phyloP scores from a whole-genome alignment of 1,284 basidiomycete species.

The Sporisorium exsertum region DNA sequence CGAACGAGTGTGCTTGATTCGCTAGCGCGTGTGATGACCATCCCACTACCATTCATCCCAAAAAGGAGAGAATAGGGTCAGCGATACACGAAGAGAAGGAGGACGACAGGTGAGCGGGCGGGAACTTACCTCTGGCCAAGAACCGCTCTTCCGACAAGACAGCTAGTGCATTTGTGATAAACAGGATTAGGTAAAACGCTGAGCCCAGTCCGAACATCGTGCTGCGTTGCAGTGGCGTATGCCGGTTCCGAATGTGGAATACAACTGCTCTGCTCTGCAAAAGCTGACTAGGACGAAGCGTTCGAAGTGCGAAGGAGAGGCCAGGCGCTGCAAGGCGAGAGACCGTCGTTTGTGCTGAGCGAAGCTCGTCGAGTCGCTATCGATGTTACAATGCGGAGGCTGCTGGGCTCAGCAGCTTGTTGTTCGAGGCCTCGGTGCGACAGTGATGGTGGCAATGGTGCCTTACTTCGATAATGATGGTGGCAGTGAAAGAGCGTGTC shows the following conservation, averaged over 20 bases:
- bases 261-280: too few species aligned
- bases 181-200: conserved; percentile 73
- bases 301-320: too few species aligned
- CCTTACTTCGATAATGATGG: too few species aligned
- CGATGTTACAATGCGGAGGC: too few species aligned
- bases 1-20: conserved; percentile 21
- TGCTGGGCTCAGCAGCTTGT: too few species aligned
- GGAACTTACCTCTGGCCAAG: conserved; percentile 83
- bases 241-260: too few species aligned
- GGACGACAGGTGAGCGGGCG: not conserved
- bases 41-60: conserved; percentile 76
- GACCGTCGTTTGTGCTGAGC: too few species aligned
- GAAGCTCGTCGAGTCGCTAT: too few species aligned
- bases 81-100: not conserved
- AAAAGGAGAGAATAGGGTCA: not conserved
- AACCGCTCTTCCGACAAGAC: conserved; percentile 95
- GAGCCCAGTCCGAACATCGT: conserved; percentile 62
- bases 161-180: conserved; percentile 91
- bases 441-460: too few species aligned
- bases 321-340: too few species aligned
- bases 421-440: too few species aligned
- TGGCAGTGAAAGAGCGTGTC: not conserved
- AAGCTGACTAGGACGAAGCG: too few species aligned
- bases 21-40: conserved; percentile 75
- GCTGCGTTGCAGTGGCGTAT: not conserved